phyloP scores from a whole-genome alignment of 1,284 basidiomycete genomes.

The Papiliotrema terrestris region DNA sequence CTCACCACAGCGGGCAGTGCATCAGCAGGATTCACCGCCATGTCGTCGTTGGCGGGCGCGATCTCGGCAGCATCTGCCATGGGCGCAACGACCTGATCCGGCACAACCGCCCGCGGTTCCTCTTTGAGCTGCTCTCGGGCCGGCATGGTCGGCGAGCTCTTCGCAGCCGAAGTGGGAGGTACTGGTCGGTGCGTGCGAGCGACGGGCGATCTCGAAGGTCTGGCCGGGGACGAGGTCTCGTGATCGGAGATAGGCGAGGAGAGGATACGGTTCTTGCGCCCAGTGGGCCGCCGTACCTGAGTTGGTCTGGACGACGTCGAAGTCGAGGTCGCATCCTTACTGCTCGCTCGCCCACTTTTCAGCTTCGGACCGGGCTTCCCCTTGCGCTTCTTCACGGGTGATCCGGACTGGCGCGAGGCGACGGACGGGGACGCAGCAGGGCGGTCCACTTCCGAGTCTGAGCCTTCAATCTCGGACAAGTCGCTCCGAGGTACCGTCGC shows the following conservation, averaged over 20 bases:
- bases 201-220: background rate
- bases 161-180: background rate
- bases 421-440: background rate
- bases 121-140: slow-evolving; percentile 11
- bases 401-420: no score
- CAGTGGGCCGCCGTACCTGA: background rate
- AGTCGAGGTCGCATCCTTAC: background rate
- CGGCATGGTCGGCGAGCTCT: background rate
- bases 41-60: background rate
- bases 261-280: slow-evolving; percentile 15
- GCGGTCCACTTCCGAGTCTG: slow-evolving; percentile 7
- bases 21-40: background rate
- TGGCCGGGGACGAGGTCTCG: background rate
- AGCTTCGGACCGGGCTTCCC: background rate
- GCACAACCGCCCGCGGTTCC: slow-evolving; percentile 10
- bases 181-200: background rate
- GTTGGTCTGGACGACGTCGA: background rate
- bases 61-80: slow-evolving; percentile 9
- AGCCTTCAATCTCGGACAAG: slow-evolving; percentile 14
- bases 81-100: slow-evolving; percentile 15
- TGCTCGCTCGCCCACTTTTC: background rate
- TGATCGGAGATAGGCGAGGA: slow-evolving; percentile 18
- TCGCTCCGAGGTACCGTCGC: slow-evolving; percentile 26
- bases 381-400: background rate
- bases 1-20: background rate